Evolutionary conservation across 495 filamentous ascomycete species (phyloP).

Genomic region (Penicillium dipodomyicola): DNA sequence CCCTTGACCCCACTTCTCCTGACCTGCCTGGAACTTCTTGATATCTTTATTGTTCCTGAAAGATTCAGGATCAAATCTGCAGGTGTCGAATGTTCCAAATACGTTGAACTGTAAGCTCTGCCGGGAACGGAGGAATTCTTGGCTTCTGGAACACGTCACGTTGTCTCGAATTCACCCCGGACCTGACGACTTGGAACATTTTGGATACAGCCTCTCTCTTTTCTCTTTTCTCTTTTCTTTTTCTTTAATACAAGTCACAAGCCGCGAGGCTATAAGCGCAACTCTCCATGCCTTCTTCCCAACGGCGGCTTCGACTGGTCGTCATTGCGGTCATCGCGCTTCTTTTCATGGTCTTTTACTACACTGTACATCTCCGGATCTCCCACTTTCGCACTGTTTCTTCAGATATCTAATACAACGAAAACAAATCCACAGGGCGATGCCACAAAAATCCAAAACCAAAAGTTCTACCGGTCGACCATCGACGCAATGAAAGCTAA

Average conservation of each 20-base stretch:
- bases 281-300: constrained; percentile 67
- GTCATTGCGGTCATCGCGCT: constrained; percentile 55
- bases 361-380: constrained; percentile 44
- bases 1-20: constrained; percentile 15
- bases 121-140: neutral
- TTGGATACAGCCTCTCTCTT: neutral
- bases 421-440: constrained; percentile 37
- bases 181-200: neutral
- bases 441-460: constrained; percentile 41
- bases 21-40: constrained; percentile 1
- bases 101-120: neutral
- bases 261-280: neutral
- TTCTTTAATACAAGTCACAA: neutral
- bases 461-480: constrained; percentile 51
- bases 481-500: constrained; percentile 48
- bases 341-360: constrained; percentile 61
- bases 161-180: neutral
- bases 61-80: neutral
- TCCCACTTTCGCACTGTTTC: neutral
- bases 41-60: neutral
- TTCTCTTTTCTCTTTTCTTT: too few species aligned
- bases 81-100: neutral
- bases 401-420: constrained; percentile 8
- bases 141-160: constrained; percentile 4
- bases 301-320: constrained; percentile 61